Conservation (phyloP, 768 basidiomycete genomes). For the Gelatoporia subvermispora region DNA sequence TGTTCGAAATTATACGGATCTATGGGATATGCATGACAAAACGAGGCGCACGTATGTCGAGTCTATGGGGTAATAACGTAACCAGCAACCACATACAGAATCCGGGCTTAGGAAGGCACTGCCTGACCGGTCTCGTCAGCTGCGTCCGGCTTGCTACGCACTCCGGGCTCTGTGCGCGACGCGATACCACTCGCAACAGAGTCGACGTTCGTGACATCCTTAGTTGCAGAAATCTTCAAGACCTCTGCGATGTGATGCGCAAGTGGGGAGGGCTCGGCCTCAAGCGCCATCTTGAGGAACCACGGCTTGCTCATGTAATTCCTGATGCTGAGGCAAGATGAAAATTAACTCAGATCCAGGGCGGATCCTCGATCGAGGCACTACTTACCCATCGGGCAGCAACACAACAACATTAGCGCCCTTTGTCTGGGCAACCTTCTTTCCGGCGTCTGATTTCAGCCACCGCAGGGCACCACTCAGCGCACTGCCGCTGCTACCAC, state of each 20-base stretch:
- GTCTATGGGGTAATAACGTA: no score
- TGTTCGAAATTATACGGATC: no score
- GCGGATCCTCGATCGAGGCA: background rate
- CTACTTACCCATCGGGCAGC: conserved; percentile 81
- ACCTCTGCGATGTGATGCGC: conserved; percentile 43
- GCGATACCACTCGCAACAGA: conserved; percentile 16
- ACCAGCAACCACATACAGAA: no score
- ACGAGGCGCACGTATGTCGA: no score
- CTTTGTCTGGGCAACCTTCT: conserved; percentile 52
- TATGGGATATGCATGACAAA: no score
- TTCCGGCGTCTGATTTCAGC: conserved; percentile 63
- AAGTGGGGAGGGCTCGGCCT: conserved; percentile 49
- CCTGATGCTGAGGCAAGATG: conserved; percentile 57
- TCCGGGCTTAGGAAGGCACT: no score
- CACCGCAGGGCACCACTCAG: conserved; percentile 74
- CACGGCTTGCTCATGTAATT: conserved; percentile 95
- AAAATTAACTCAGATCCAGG: conserved; percentile 1
- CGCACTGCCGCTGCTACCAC: conserved; percentile 89
- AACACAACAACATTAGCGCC: conserved; percentile 88
- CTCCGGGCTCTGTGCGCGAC: conserved; percentile 9
- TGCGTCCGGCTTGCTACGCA: conserved; percentile 13
- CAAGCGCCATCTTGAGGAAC: conserved; percentile 72
- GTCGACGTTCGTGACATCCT: conserved; percentile 15
- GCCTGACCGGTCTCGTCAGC: conserved; percentile 9
- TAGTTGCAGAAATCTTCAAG: conserved; percentile 21